Evolutionary conservation across 2,329 filamentous ascomycete species (phyloP), one percentile per base, ranked within the genome.

Genomic region (Ophiostoma quercus): DNA sequence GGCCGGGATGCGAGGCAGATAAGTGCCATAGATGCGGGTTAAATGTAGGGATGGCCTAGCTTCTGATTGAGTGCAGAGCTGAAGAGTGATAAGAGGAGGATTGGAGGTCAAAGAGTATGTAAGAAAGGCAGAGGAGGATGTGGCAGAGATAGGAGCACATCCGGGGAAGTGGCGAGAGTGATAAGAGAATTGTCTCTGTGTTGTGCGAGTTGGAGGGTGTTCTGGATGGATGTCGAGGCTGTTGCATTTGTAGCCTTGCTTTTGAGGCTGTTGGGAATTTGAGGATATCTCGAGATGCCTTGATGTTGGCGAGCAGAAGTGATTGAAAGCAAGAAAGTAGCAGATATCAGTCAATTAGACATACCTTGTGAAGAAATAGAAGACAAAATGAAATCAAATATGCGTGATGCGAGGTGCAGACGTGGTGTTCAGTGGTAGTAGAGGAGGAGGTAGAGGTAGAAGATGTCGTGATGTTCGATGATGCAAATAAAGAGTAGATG

Each of bases 31-130:
- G 57, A 32, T 16, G 57, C 57, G 57, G 57, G 57, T 8, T 62
- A 62, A 62, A 62, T 62, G 57, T 62, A 62, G 57, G 57, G 57
- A 32, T 29, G 25, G 57, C 25, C 57, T 62, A 34, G 57, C 25
- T 32, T 62, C 25, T 29, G 25, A 62, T 62, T 62, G 57, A 62
- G 25, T 16, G 43, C 57, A 32, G 4, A 62, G 57, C 25, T 62
- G 57, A 32, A 57, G 57, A 25, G 62, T 51, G 51, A 66, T 41
- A 60, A n/a, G 22, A 57, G n/a, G 57, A 22, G 2, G 39, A 14
- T 14, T 41, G 39, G 25, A 29, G 25, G 57, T 34, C 67, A 41
- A 54, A n/a, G 54, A 12, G 32, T 25, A 29, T 2, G 25, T 5
- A 32, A 62, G 12, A 12, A 8, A 60, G 22, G 54, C 16, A 57